Evolutionary conservation across 2,329 filamentous ascomycete species (phyloP).

Genomic region (Aspergillus vadensis): DNA sequence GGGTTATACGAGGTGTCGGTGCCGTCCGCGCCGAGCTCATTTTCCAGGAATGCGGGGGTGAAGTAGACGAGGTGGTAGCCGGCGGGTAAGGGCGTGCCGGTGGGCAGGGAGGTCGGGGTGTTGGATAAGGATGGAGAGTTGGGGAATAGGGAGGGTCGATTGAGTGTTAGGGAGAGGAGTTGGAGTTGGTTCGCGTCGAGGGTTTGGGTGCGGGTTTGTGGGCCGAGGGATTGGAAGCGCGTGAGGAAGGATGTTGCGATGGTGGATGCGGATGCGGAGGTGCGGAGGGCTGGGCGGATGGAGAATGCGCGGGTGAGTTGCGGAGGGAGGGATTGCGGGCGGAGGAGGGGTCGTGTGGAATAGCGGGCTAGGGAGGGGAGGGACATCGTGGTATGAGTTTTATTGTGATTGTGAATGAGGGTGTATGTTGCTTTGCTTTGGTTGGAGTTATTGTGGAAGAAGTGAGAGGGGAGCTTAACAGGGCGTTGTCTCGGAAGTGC

Average conservation of each 20-base stretch:
- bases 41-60: constrained; percentile 58
- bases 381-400: constrained; percentile 2
- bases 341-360: neutral
- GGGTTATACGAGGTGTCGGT: constrained; percentile 64
- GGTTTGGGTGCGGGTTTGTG: constrained; percentile 51
- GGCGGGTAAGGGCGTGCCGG: constrained; percentile 56
- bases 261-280: constrained; percentile 32
- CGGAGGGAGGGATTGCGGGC: neutral
- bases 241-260: constrained; percentile 46
- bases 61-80: constrained; percentile 68
- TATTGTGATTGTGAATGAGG: too few relatives aligned
- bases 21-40: constrained; percentile 60
- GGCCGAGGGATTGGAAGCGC: constrained; percentile 45
- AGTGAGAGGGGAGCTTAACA: neutral
- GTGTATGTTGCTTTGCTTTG: too few relatives aligned
- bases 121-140: constrained; percentile 43
- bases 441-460: too few relatives aligned
- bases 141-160: constrained; percentile 49
- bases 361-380: neutral
- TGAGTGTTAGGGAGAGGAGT: constrained; percentile 61
- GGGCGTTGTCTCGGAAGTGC: neutral
- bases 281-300: constrained; percentile 10
- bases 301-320: constrained; percentile 18
- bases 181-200: constrained; percentile 66
- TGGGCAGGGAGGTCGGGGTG: constrained; percentile 34